These are phyloP conservation scores for Vitis cinerea DNA, from an alignment of 164 flowering plant species.

Conservation along the genomic window DNA sequence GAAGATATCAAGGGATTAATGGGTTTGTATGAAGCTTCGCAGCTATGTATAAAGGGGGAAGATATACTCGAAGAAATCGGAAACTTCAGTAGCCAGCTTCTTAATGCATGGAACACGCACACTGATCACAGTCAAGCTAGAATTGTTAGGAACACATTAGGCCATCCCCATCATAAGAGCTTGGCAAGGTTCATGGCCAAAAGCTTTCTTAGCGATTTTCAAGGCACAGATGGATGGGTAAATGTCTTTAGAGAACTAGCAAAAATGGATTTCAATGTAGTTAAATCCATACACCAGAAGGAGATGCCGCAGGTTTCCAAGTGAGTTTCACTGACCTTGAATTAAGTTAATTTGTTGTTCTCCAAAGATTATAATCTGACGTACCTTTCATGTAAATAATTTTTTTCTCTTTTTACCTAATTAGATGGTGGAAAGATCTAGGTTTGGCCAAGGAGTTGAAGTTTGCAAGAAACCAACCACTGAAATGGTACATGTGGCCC, in stretches of 20 bases:
- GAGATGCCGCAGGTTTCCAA: conserved; percentile 37
- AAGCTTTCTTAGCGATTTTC: conserved; percentile 11
- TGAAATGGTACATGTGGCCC: conserved; percentile 56
- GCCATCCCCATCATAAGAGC: conserved; percentile 46
- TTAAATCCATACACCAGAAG: conserved; percentile 31
- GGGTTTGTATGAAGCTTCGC: no score
- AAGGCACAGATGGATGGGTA: conserved; percentile 6
- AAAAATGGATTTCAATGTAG: conserved; percentile 30
- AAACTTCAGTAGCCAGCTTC: no score
- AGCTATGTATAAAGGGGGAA: no score
- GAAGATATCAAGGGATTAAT: no score
- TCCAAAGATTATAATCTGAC: no score
- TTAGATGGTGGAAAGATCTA: conserved; percentile 63
- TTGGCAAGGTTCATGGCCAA: conserved; percentile 33
- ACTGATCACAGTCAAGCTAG: no score
- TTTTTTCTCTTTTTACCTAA: no score
- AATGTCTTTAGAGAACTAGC: conserved; percentile 31
- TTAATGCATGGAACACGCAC: no score
- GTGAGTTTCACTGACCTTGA: conserved; percentile 23
- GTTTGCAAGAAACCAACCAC: conserved; percentile 52
- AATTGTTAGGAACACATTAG: conserved; percentile 13
- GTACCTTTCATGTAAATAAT: no score
- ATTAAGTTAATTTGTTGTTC: no score
- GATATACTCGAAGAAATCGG: no score
- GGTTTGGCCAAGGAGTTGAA: conserved; percentile 40